phyloP scores from a whole-genome alignment of 257 asterid species.

The Solanum pennellii region DNA sequence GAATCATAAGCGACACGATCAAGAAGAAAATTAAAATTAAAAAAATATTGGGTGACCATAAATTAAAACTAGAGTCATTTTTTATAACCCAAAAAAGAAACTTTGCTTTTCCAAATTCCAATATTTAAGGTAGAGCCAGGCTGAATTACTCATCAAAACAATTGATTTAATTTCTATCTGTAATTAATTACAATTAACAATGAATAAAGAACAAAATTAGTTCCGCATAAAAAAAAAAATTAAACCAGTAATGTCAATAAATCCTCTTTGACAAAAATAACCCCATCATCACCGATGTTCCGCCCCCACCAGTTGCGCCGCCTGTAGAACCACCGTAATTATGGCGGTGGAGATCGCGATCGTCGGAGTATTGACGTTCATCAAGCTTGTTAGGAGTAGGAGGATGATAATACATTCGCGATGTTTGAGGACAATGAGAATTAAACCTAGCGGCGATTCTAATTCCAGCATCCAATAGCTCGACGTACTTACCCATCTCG shows the following conservation, averaged over 20 bases:
- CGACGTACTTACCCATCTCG: conserved; percentile 32
- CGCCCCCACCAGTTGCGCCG: neutral
- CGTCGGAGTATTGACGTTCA: neutral
- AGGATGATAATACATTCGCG: conserved; percentile 57
- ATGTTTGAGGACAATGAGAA: conserved; percentile 65
- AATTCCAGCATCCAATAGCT: conserved; percentile 34
- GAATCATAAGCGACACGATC: too few species aligned
- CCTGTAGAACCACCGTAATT: neutral
- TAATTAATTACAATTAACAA: neutral
- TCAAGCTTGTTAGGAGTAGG: neutral
- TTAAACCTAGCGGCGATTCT: conserved; percentile 37
- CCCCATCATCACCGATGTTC: neutral
- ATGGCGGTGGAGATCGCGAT: neutral
- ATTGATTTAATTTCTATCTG: neutral
- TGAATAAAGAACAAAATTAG: neutral
- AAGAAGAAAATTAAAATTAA: too few species aligned
- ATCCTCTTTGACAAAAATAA: neutral
- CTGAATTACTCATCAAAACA: too few species aligned
- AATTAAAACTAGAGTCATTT: too few species aligned
- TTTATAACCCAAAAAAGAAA: too few species aligned
- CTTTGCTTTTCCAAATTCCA: too few species aligned
- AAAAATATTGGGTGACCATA: too few species aligned
- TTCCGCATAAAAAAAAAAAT: neutral
- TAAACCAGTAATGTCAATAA: neutral
- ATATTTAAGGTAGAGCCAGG: too few species aligned